Percentiles rank a stretch among this genome's conserved stretches.
These are phyloP conservation scores for Mycena indigotica DNA, from an alignment of 768 basidiomycete species.

Conservation along the genomic window DNA sequence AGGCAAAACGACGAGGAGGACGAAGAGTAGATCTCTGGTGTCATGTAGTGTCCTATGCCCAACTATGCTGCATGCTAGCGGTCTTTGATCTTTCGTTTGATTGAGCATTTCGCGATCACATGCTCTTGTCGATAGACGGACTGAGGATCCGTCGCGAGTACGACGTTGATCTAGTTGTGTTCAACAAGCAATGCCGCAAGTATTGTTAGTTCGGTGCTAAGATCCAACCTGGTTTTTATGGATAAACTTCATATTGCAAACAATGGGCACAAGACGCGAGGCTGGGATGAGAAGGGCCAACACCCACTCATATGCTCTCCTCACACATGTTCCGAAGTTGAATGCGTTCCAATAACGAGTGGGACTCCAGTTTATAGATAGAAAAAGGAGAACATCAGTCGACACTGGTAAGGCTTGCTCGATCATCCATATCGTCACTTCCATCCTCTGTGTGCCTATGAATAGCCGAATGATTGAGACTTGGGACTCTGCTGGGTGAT, in stretches of 20 bases:
- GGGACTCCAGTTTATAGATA: background rate
- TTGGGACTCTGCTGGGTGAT: slow-evolving; percentile 5
- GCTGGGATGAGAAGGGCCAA: background rate
- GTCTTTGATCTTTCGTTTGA: slow-evolving; percentile 4
- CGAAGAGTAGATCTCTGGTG: slow-evolving; percentile 43
- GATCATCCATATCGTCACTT: slow-evolving; percentile 42
- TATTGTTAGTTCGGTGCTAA: no score
- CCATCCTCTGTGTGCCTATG: slow-evolving; percentile 34
- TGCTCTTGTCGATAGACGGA: no score
- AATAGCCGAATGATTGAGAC: background rate
- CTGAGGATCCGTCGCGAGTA: no score
- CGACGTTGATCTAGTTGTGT: no score
- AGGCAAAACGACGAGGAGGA: slow-evolving; percentile 58
- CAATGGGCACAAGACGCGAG: background rate
- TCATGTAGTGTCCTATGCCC: slow-evolving; percentile 14
- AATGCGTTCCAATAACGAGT: background rate
- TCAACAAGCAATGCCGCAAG: no score
- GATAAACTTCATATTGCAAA: no score
- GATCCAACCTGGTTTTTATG: no score
- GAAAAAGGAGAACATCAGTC: slow-evolving; percentile 35
- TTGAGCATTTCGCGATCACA: no score
- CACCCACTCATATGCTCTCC: background rate
- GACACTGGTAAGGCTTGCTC: slow-evolving; percentile 55
- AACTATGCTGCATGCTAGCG: slow-evolving; percentile 17
- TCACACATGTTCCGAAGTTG: background rate